phyloP scores from a whole-genome alignment of 2,329 filamentous ascomycete species.

The Calonectria henricotiae region DNA sequence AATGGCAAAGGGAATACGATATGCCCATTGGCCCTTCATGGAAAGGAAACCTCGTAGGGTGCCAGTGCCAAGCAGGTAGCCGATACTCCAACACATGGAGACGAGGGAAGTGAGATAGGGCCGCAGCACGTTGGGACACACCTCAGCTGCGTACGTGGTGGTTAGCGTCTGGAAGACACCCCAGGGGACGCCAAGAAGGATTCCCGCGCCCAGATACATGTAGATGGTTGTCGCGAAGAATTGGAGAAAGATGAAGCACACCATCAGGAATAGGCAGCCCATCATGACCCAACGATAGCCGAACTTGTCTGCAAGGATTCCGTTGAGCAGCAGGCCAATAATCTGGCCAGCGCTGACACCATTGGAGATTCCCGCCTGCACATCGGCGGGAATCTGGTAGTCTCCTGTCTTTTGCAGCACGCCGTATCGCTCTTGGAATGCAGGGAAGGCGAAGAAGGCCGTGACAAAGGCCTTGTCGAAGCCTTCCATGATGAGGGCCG shows the following conservation, averaged over 20 bases:
- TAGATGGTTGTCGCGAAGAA: constrained; percentile 64
- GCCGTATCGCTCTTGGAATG: constrained; percentile 60
- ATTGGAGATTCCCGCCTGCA: constrained; percentile 68
- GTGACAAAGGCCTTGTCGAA: constrained; percentile 61
- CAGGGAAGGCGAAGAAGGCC: constrained; percentile 60
- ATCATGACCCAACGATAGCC: constrained; percentile 66
- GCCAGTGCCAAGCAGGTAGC: constrained; percentile 63
- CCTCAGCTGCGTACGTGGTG: constrained; percentile 66
- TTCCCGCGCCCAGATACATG: constrained; percentile 62
- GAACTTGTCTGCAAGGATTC: constrained; percentile 63
- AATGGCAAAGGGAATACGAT: constrained; percentile 65
- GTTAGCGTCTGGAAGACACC: constrained; percentile 65
- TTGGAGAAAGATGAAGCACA: constrained; percentile 65
- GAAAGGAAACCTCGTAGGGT: constrained; percentile 61
- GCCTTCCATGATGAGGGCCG: constrained; percentile 60
- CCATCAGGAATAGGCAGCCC: constrained; percentile 59
- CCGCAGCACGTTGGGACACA: constrained; percentile 62
- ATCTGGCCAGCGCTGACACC: constrained; percentile 66
- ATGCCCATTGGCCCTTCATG: constrained; percentile 63
- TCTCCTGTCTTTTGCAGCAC: constrained; percentile 53
- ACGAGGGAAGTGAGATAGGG: constrained; percentile 66
- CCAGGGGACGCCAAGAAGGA: constrained; percentile 66
- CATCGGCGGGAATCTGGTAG: constrained; percentile 65
- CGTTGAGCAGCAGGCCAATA: constrained; percentile 66
- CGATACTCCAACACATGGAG: constrained; percentile 68